Conservation (phyloP, 768 basidiomycete genomes). For the Leccinum obscurum region DNA sequence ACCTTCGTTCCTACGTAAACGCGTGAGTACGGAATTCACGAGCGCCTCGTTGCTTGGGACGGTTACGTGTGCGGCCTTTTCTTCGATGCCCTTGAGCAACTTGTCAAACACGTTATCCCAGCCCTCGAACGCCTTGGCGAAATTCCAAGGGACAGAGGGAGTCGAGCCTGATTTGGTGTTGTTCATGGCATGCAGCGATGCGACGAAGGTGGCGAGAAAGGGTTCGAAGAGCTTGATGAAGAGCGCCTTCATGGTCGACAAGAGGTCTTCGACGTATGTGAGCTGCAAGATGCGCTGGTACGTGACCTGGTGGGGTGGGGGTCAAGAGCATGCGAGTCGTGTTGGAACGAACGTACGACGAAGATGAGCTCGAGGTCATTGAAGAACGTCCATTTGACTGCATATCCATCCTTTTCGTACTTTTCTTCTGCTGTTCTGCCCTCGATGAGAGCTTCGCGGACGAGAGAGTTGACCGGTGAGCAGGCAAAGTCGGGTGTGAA, state of each 20-base stretch:
- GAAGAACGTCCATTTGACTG: slow-evolving; percentile 91
- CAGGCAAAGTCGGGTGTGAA: slow-evolving; percentile 83
- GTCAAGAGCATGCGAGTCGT: neutral
- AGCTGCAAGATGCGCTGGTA: slow-evolving; percentile 96
- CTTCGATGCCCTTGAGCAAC: slow-evolving; percentile 70
- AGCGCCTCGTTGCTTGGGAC: neutral
- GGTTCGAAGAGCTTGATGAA: slow-evolving; percentile 89
- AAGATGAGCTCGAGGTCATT: slow-evolving; percentile 97
- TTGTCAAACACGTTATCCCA: slow-evolving; percentile 86
- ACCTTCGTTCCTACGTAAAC: slow-evolving; percentile 63
- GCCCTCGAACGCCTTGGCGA: slow-evolving; percentile 65
- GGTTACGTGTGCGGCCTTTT: slow-evolving; percentile 66
- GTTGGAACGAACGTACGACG: slow-evolving; percentile 59
- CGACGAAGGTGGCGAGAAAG: slow-evolving; percentile 78
- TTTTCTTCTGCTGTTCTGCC: slow-evolving; percentile 78
- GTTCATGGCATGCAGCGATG: slow-evolving; percentile 71
- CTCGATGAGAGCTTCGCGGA: slow-evolving; percentile 90
- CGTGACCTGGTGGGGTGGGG: slow-evolving; percentile 62
- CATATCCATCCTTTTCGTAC: slow-evolving; percentile 93
- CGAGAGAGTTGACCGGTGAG: slow-evolving; percentile 84
- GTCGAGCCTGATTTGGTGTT: slow-evolving; percentile 39
- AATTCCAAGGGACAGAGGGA: slow-evolving; percentile 57
- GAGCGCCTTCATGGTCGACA: slow-evolving; percentile 74
- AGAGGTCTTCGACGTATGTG: slow-evolving; percentile 88
- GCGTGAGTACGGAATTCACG: slow-evolving; percentile 1